A percentile compares a stretch with the other conserved stretches of the same genome.
Conservation (phyloP, 805 yeast species). For the Barnettozyma pratensis region DNA sequence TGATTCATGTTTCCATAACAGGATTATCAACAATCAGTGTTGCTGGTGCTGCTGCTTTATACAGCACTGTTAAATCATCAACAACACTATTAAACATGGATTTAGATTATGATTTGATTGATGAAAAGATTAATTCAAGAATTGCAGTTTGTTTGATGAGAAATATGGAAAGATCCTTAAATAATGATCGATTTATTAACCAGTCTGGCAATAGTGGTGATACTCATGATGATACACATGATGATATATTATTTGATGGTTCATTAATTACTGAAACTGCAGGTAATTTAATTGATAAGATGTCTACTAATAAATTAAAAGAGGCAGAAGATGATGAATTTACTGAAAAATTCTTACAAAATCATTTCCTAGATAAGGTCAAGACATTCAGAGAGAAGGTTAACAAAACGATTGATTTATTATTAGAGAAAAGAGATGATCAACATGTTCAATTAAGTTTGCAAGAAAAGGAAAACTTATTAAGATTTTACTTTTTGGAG, state of each 20-base stretch:
- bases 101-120: conserved; percentile 56
- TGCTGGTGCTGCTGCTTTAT: conserved; percentile 57
- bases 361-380: conserved; percentile 38
- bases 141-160: conserved; percentile 78
- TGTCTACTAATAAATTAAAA: conserved; percentile 17
- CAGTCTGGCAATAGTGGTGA: conserved; percentile 16
- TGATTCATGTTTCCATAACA: conserved; percentile 63
- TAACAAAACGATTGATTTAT: conserved; percentile 46
- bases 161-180: conserved; percentile 65
- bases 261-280: conserved; percentile 70
- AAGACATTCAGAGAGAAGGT: conserved; percentile 34
- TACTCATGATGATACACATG: conserved; percentile 32
- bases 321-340: conserved; percentile 27
- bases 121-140: conserved; percentile 59
- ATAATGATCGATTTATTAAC: conserved; percentile 15
- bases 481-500: conserved; percentile 65
- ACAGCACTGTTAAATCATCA: conserved; percentile 64
- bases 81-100: conserved; percentile 63
- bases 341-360: conserved; percentile 33
- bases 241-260: conserved; percentile 72
- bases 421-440: conserved; percentile 52
- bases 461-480: conserved; percentile 71
- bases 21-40: conserved; percentile 59
- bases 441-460: conserved; percentile 38
- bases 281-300: conserved; percentile 49